phyloP scores from a whole-genome alignment of 805 yeast genomes.

The Saccharomycopsis sp. region DNA sequence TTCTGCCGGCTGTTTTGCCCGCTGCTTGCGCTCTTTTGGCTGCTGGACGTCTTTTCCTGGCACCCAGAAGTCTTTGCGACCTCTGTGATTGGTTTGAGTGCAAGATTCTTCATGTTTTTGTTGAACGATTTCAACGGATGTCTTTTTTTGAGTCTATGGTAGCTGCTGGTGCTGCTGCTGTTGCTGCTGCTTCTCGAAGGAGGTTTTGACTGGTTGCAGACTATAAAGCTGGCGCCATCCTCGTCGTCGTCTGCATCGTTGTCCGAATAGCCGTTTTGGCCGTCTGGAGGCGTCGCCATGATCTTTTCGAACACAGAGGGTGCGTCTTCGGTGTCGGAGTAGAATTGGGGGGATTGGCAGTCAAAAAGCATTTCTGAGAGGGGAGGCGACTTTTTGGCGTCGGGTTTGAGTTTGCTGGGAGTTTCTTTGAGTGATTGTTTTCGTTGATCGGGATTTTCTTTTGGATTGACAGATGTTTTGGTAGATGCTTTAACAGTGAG shows the following conservation, averaged over 20 bases:
- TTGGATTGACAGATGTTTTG: no score
- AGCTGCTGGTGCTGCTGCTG: background rate
- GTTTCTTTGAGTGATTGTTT: no score
- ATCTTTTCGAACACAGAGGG: background rate
- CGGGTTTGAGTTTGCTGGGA: background rate
- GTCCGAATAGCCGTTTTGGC: background rate
- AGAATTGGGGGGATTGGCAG: background rate
- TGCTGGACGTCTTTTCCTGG: background rate
- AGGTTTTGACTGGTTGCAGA: conserved; percentile 1
- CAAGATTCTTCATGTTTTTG: background rate
- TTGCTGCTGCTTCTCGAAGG: background rate
- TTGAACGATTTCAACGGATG: background rate
- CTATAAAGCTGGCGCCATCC: background rate
- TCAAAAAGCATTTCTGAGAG: background rate
- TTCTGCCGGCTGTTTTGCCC: no score
- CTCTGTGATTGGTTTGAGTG: background rate
- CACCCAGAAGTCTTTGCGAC: background rate
- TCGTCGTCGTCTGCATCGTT: background rate
- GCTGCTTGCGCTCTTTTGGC: no score
- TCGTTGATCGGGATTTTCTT: no score
- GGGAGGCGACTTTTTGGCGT: background rate
- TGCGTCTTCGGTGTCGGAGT: background rate
- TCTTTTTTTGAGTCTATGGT: background rate
- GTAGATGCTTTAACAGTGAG: no score
- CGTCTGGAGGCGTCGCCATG: background rate